These are phyloP conservation scores for Tetrahymena thermophila DNA, from an alignment of 73 alveolate genomes.

Conservation along the genomic window DNA sequence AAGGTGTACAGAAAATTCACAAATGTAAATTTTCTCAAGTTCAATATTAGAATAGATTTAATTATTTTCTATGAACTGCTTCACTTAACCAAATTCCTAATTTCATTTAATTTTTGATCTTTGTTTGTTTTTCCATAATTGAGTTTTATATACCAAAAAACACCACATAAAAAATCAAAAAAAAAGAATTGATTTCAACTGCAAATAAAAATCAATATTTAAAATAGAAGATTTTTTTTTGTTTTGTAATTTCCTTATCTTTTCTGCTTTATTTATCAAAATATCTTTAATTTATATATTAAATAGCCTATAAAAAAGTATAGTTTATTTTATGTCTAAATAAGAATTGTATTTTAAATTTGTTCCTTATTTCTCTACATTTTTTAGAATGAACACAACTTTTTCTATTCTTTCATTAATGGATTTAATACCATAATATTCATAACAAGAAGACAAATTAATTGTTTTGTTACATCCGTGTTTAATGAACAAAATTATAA, in stretches of 20 bases:
- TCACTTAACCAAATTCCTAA: background rate
- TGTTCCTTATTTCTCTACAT: background rate
- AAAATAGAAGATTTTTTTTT: background rate
- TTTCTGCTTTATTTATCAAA: background rate
- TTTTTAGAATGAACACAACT: background rate
- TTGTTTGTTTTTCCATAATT: background rate
- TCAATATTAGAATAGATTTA: too few species aligned
- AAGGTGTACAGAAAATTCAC: too few species aligned
- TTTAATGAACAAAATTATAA: background rate
- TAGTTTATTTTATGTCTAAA: background rate
- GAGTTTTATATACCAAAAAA: too few species aligned
- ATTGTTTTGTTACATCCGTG: background rate
- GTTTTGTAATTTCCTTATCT: background rate
- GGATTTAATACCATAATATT: too few species aligned
- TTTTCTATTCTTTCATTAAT: too few species aligned
- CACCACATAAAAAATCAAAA: background rate
- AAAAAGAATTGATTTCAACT: too few species aligned
- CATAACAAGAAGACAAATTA: background rate
- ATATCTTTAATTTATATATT: background rate
- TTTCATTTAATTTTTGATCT: background rate
- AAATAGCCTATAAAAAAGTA: background rate
- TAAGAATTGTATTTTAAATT: too few species aligned
- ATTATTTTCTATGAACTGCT: background rate
- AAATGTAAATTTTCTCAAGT: too few species aligned
- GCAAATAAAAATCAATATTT: background rate